A percentile compares a stretch with the other conserved stretches of the same genome.
Evolutionary conservation across 169 alveolate species (phyloP).

Genomic region (Plasmodium relictum): DNA sequence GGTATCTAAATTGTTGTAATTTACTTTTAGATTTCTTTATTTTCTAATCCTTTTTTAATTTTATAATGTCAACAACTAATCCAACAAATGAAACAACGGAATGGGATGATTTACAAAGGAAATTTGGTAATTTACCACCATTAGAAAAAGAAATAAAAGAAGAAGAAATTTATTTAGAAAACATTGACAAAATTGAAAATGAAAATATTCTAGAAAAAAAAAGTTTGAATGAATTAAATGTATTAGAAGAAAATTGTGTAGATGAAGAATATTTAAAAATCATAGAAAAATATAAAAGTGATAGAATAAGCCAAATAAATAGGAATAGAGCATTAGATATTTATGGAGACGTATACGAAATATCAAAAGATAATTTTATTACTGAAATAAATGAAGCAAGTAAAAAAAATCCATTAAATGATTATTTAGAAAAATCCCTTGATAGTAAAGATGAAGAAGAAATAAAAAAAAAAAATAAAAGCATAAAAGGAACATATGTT

Average conservation of each 20-base stretch:
- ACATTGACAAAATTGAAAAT: slow-evolving; percentile 69
- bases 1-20: too few species aligned
- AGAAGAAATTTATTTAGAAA: slow-evolving; percentile 84
- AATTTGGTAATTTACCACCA: slow-evolving; percentile 90
- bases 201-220: slow-evolving; percentile 65
- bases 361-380: slow-evolving; percentile 77
- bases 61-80: slow-evolving; percentile 91
- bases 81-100: slow-evolving; percentile 91
- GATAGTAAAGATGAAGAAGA: slow-evolving; percentile 43
- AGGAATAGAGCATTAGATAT: slow-evolving; percentile 53
- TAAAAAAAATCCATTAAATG: slow-evolving; percentile 50
- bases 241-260: slow-evolving; percentile 60
- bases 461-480: slow-evolving; percentile 3
- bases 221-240: slow-evolving; percentile 58
- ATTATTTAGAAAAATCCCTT: neutral
- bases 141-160: slow-evolving; percentile 86
- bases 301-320: slow-evolving; percentile 64
- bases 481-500: slow-evolving; percentile 78
- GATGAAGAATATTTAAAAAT: slow-evolving; percentile 74
- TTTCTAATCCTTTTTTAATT: neutral
- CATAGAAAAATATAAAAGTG: slow-evolving; percentile 38
- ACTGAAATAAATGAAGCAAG: slow-evolving; percentile 80
- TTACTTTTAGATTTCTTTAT: too few species aligned
- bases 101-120: slow-evolving; percentile 93
- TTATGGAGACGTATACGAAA: slow-evolving; percentile 78